Evolutionary conservation across 1,284 basidiomycete genomes (phyloP).

Genomic region (Ganoderma lucidum): DNA sequence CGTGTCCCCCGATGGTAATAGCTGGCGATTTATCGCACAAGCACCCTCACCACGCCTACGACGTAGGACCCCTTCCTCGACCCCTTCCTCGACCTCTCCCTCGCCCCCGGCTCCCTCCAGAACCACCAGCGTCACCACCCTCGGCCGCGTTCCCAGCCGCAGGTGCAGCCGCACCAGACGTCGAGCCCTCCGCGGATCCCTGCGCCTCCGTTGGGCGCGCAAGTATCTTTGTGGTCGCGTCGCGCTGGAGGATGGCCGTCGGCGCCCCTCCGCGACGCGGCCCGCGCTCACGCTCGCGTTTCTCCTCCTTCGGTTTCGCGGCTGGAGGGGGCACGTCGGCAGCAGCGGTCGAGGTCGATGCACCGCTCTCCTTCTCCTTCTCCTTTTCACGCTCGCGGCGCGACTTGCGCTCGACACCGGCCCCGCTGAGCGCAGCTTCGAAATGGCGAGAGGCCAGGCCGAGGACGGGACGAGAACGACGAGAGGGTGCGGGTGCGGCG

Average conservation of each 20-base stretch:
- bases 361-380: slow-evolving; percentile 33
- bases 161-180: neutral
- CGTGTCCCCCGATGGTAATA: too few species aligned
- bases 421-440: slow-evolving; percentile 68
- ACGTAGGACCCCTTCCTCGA: slow-evolving; percentile 16
- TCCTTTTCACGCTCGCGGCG: slow-evolving; percentile 38
- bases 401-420: slow-evolving; percentile 49
- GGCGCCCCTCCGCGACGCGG: slow-evolving; percentile 21
- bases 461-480: slow-evolving; percentile 61
- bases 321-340: slow-evolving; percentile 4
- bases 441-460: slow-evolving; percentile 69
- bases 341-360: slow-evolving; percentile 9
- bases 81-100: slow-evolving; percentile 27
- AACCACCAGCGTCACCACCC: slow-evolving; percentile 25
- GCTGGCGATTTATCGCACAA: neutral
- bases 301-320: slow-evolving; percentile 31
- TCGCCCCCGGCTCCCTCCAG: slow-evolving; percentile 35
- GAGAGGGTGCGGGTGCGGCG: slow-evolving; percentile 32
- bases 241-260: slow-evolving; percentile 42
- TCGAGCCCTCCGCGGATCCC: slow-evolving; percentile 1
- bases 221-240: slow-evolving; percentile 33
- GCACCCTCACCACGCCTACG: neutral
- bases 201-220: slow-evolving; percentile 19
- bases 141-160: slow-evolving; percentile 15
- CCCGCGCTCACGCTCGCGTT: slow-evolving; percentile 22